Percentiles rank a stretch among this genome's conserved stretches.
Evolutionary conservation across 1,284 basidiomycete genomes (phyloP).

Genomic region (Gomphus bonarii): DNA sequence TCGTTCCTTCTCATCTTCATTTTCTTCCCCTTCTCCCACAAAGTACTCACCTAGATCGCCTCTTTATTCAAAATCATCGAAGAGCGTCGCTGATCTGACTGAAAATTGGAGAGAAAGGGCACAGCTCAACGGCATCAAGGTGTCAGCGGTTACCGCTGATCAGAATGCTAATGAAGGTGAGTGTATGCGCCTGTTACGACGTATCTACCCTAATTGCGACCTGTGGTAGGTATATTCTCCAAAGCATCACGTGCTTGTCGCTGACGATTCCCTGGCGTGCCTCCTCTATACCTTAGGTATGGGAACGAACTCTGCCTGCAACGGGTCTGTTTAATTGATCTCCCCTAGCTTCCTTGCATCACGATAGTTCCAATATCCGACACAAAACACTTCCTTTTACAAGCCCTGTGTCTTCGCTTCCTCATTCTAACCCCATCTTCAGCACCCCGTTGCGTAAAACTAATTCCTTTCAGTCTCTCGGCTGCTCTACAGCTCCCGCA

Average conservation of each 20-base stretch:
- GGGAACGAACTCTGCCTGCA: too few species aligned
- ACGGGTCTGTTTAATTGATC: not conserved
- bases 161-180: constrained; percentile 41
- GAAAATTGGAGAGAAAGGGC: constrained; percentile 65
- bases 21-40: not conserved
- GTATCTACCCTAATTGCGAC: not conserved
- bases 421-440: not conserved
- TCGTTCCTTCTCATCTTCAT: constrained; percentile 3
- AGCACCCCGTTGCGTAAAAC: constrained; percentile 3
- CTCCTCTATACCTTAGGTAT: not conserved
- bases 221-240: not conserved
- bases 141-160: constrained; percentile 38
- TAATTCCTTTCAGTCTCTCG: not conserved
- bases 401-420: not conserved
- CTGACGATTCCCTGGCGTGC: not conserved
- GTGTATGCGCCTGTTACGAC: constrained; percentile 12
- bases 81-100: constrained; percentile 46
- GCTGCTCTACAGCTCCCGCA: not conserved
- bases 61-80: not conserved
- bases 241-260: not conserved
- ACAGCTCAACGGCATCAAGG: constrained; percentile 60
- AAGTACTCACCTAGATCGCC: constrained; percentile 1
- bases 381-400: not conserved
- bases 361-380: constrained; percentile 9
- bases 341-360: not conserved